These are phyloP conservation scores for Vachellia pachyceras DNA, from an alignment of 306 rosid genomes.

Conservation along the genomic window DNA sequence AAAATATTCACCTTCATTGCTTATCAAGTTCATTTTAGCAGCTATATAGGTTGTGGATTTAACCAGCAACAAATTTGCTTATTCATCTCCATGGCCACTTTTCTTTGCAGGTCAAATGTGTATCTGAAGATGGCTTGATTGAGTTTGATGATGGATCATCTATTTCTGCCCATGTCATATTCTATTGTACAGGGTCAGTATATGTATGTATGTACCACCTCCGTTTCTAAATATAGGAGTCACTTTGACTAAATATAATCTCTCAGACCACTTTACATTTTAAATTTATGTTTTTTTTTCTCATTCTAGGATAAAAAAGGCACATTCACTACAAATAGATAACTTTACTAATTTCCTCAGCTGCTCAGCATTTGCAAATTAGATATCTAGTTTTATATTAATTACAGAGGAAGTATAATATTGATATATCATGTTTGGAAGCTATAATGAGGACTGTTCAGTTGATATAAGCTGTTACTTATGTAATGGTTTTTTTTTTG, in stretches of 20 bases:
- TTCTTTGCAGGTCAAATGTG: constrained; percentile 29
- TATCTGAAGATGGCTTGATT: constrained; percentile 42
- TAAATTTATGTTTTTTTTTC: too few relatives aligned
- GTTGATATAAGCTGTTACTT: background rate
- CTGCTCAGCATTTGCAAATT: too few relatives aligned
- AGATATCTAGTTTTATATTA: too few relatives aligned
- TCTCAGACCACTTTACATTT: too few relatives aligned
- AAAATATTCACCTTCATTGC: background rate
- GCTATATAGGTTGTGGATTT: background rate
- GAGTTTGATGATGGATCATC: constrained; percentile 48
- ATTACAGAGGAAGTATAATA: too few relatives aligned
- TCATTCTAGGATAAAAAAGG: too few relatives aligned
- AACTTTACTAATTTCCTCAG: too few relatives aligned
- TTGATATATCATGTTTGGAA: background rate
- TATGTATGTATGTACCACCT: background rate
- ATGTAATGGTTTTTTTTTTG: background rate
- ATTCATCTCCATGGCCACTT: background rate
- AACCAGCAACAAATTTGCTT: background rate
- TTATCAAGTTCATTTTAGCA: background rate
- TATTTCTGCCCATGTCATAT: constrained; percentile 42
- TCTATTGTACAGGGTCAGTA: constrained; percentile 48
- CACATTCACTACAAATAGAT: too few relatives aligned
- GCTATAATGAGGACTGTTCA: background rate
- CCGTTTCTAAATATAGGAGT: too few relatives aligned
- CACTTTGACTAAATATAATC: too few relatives aligned